Conservation (phyloP, 305 asterid genomes). For the Fraxinus sp. region DNA sequence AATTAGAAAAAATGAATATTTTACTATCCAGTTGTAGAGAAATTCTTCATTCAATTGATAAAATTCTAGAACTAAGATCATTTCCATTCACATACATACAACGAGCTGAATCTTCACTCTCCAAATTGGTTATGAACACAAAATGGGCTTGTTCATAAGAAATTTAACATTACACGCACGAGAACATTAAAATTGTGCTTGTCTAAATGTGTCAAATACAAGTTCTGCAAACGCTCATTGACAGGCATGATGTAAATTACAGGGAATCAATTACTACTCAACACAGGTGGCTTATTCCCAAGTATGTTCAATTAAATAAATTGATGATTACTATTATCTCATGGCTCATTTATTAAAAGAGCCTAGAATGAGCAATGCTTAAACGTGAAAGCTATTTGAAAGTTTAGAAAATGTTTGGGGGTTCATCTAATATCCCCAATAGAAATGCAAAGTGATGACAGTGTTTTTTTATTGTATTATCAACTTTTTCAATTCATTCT, state of each 20-base stretch:
- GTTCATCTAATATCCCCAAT: not conserved
- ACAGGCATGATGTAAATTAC: not conserved
- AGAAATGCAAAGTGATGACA: not conserved
- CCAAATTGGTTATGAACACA: not conserved
- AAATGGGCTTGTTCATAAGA: not conserved
- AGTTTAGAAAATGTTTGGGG: not conserved
- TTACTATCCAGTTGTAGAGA: not conserved
- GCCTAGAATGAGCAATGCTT: not conserved
- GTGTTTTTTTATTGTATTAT: not conserved
- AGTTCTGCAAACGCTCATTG: conserved; percentile 1
- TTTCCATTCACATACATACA: conserved; percentile 7
- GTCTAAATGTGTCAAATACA: not conserved
- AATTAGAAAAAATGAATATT: not conserved
- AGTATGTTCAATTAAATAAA: not conserved
- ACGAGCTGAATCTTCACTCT: conserved; percentile 6
- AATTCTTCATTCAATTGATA: conserved; percentile 1
- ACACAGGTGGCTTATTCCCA: not conserved
- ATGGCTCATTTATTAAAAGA: not conserved
- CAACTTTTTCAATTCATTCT: not conserved
- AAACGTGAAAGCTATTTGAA: not conserved
- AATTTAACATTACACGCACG: not conserved
- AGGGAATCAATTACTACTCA: not conserved
- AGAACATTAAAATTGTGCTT: not conserved
- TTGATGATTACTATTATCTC: not conserved
- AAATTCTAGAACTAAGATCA: not conserved